Evolutionary conservation across 192 early-diverging fungal species (phyloP), one percentile per base, ranked within the genome.

Genomic region (Coemansia sp.): DNA sequence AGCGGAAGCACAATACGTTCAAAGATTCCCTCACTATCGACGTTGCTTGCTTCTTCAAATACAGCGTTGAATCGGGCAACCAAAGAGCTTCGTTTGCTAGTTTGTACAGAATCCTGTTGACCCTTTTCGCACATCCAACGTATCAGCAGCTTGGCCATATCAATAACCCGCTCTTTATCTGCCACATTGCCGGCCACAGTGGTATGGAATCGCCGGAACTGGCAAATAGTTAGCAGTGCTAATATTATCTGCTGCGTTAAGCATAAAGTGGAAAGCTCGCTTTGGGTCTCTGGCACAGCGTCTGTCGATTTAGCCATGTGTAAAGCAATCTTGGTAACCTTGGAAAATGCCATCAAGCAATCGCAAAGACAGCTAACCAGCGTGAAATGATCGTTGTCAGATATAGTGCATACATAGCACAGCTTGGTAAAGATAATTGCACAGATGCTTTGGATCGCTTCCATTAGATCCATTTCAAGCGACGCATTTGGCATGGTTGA

Each of bases 361-460:
- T 48, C 54, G 56, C 49, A 58, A 3, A 70, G 41, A 3, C 52
- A 51, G 11, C 11, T 20, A 11, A 58, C 43, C 0, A 53, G 43
- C 34, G 17, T 36, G 14, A 10, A 12, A 28, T 45, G 20, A 8
- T 44, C 49, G 11, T 11, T 30, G 10, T 36, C 26, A 30, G 49
- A 23, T 16, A 51, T 59, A 0, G 50, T 17, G 2, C 40, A 43
- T 6, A 56, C 40, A 17, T 48, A 41, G 11, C 66, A 51, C 14
- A 69, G 61, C 45, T 60, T 64, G n/a, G 73, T 66, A 34, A 54
- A 56, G 1, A 76, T 34, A 5, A 76, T 57, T 14, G 73, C 58
- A 43, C 62, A 69, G 2, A 69, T 59, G 5, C 55, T 46, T 14
- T 41, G 43, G 3, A 58, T 39, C 3, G 67, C 59, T 40, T 76